Conservation (phyloP, 1,139 yeast species). For the Debaryomyces udenii region DNA sequence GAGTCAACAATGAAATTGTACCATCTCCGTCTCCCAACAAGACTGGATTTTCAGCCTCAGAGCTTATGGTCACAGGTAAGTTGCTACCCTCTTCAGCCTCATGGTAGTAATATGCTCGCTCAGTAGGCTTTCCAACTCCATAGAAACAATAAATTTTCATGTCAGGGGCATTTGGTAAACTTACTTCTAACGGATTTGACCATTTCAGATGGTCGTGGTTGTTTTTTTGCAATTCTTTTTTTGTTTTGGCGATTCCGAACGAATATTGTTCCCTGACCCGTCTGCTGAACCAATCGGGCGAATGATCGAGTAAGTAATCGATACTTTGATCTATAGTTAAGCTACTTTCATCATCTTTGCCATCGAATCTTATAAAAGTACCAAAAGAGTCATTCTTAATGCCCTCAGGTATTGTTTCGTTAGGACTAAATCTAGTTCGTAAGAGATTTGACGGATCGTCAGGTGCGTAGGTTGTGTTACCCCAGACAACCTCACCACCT, state of each 20-base stretch:
- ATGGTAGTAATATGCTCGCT: conserved; percentile 83
- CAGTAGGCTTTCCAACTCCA: conserved; percentile 96
- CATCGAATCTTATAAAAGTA: conserved; percentile 68
- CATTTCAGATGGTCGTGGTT: conserved; percentile 76
- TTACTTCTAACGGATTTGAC: conserved; percentile 90
- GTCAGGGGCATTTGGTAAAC: conserved; percentile 91
- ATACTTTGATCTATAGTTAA: conserved; percentile 69
- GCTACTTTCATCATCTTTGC: conserved; percentile 37
- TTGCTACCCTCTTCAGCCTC: conserved; percentile 58
- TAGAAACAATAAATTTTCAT: conserved; percentile 87
- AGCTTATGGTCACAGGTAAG: conserved; percentile 69
- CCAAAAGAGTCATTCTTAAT: conserved; percentile 61
- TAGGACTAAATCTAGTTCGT: conserved; percentile 22
- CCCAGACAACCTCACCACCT: conserved; percentile 93
- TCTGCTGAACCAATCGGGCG: conserved; percentile 76
- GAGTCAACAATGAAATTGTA: conserved; percentile 85
- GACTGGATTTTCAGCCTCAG: conserved; percentile 62
- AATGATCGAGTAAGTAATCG: conserved; percentile 59
- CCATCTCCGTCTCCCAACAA: conserved; percentile 94
- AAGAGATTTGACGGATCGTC: conserved; percentile 56
- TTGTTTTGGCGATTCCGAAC: conserved; percentile 68
- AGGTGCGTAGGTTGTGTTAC: conserved; percentile 58
- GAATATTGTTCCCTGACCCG: conserved; percentile 75
- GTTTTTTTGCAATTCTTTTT: conserved; percentile 61
- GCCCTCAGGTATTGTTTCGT: conserved; percentile 28